Conservation (phyloP, 1,284 basidiomycete species). For the Ceratobasidium sp. region DNA sequence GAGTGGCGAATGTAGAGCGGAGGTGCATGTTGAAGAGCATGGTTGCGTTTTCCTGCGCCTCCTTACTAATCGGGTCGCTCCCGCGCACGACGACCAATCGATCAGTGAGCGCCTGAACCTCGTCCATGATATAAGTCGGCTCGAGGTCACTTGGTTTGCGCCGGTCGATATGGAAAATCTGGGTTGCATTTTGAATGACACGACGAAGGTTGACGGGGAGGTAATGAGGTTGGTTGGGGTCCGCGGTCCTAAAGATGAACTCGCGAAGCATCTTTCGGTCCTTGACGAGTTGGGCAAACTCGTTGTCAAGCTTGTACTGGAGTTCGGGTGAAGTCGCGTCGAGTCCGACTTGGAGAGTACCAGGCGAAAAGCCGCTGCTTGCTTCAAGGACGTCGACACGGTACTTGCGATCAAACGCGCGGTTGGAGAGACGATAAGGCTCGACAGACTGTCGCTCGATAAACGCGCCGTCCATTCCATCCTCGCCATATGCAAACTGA, state of each 20-base stretch:
- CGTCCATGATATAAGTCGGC: conserved; percentile 83
- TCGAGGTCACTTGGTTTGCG: conserved; percentile 92
- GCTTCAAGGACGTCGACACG: conserved; percentile 81
- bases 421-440: conserved; percentile 81
- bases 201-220: conserved; percentile 94
- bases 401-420: conserved; percentile 87
- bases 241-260: conserved; percentile 83
- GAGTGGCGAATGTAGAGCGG: conserved; percentile 82
- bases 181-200: conserved; percentile 92
- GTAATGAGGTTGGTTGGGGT: conserved; percentile 74
- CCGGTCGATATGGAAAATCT: conserved; percentile 96
- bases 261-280: conserved; percentile 79
- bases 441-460: conserved; percentile 96
- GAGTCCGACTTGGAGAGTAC: conserved; percentile 90
- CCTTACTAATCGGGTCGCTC: conserved; percentile 71
- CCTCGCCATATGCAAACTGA: conserved; percentile 97
- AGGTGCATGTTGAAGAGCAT: conserved; percentile 92
- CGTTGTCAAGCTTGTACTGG: conserved; percentile 88
- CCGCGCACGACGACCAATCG: conserved; percentile 87
- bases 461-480: conserved; percentile 97
- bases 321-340: conserved; percentile 87
- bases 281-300: conserved; percentile 75
- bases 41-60: conserved; percentile 89
- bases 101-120: conserved; percentile 71
- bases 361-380: conserved; percentile 69